A percentile compares a stretch with the other conserved stretches of the same genome.
phyloP scores from a whole-genome alignment of 257 asterid species.

The Nicotiana undulata region DNA sequence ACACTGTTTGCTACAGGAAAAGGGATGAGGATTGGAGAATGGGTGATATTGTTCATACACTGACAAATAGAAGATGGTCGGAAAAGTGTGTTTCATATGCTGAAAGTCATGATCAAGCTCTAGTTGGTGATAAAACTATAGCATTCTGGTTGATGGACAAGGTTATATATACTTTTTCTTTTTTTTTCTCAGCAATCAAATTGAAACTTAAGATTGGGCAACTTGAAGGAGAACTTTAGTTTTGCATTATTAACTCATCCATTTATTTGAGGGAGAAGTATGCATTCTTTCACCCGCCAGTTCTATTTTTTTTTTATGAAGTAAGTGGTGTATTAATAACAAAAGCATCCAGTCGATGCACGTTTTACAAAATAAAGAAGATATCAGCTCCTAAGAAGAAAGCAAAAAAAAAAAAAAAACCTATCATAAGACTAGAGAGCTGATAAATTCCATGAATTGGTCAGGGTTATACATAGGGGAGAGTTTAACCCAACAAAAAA shows the following conservation, averaged over 20 bases:
- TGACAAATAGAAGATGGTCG: constrained; percentile 89
- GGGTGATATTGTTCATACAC: constrained; percentile 81
- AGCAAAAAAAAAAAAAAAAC: too few relatives aligned
- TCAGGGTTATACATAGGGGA: too few relatives aligned
- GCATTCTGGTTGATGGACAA: constrained; percentile 99
- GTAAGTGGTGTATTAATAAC: too few relatives aligned
- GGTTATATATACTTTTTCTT: constrained; percentile 36
- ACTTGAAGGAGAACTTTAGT: not conserved
- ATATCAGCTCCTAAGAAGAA: too few relatives aligned
- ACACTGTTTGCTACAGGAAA: constrained; percentile 45
- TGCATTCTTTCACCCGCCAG: not conserved
- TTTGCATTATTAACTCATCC: not conserved
- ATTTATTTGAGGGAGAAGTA: not conserved
- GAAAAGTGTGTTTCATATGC: constrained; percentile 91
- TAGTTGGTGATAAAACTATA: constrained; percentile 96
- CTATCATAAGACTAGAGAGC: too few relatives aligned
- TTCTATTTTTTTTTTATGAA: too few relatives aligned
- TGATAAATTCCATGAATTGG: too few relatives aligned
- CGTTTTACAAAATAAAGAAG: too few relatives aligned
- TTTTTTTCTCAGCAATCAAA: not conserved
- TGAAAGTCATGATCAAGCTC: constrained; percentile 98
- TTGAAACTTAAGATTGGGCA: not conserved
- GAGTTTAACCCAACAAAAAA: too few relatives aligned
- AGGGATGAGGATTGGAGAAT: constrained; percentile 96
- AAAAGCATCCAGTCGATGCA: too few relatives aligned